Evolutionary conservation across 108 stramenopile species (phyloP), one percentile per base, ranked within the genome.

Genomic region (Stephanodiscus minutulus): DNA sequence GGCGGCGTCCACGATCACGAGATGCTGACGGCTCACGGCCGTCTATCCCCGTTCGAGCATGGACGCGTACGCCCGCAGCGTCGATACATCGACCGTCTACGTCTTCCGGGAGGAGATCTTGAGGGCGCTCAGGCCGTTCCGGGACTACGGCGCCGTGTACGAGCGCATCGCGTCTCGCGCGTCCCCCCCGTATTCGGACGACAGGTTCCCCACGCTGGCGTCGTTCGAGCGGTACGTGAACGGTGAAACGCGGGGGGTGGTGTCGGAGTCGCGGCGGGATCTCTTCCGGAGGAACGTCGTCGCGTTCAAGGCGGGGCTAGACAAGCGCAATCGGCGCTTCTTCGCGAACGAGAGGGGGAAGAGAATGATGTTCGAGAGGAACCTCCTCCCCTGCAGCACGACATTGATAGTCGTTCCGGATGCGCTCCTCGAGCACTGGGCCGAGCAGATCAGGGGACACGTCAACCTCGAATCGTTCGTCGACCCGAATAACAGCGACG

Each of bases 351-450:
- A 27, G 12, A 66, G 36, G 24, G 83, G 84, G 25, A 55, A 46
- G 39, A 64, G 86, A 11, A 36, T 84, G 53, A 9, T 77, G 17
- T 74, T 74, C 73, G 89, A 88, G 31, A 66, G 88, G 20, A 73
- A 67, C 29, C 35, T 93, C n/a, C 60, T 74, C 18, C 87, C 89
- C 7, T 70, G 85, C 10, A 68, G 69, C 29, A 85, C 87, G 9
- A 90, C 90, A 7, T 65, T 93, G 7, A 69, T 93, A 33, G 65
- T 91, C 35, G 88, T 91, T 0, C 91, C 91, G 25, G 87, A 88
- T 62, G 89, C 90, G 10, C 64, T 93, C 56, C 61, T 93, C 17
- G 88, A 89, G 57, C 91, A 93, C 67, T 93, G 91, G 90, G 62
- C 69, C 5, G 85, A 88, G 18, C 91, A 93, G 73, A 81, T 91